Base-by-base conservation (phyloP, 345 rosid genomes). In the Syzygium aromaticum region DNA sequence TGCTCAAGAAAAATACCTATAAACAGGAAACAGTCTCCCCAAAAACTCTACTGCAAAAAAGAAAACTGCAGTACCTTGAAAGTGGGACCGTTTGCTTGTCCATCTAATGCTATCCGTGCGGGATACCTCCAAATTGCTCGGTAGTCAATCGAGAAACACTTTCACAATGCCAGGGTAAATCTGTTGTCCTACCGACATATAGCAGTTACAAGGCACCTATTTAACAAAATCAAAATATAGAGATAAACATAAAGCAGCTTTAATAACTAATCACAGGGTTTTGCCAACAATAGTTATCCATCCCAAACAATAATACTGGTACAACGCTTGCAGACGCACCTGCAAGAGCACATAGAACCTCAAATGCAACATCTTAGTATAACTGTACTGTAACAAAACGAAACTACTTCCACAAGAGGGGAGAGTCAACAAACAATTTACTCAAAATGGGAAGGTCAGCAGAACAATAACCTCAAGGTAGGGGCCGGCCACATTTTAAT, bases 401-500 rank as follows among this genome's bases (percentile, higher is more conserved):
- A 67, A 21, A 43, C 17, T 53, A 43, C 52, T 25, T 53, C 61
- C 51, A 16, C 46, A 15, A 43, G 49, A 43, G 30, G 49, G 27
- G 61, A 56, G 28, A 23, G 10, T 30, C 23, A 1, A 52, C 54
- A 10, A 49, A 83, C 10, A 49, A 83, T 46, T 25, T 52, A 46
- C 11, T 46, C 17, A 4, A 54, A 25, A 49, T 46, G 21, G 54
- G 54, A 46, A 46, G 54, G 52, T 52, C 85, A 83, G 54, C 53
- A 49, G 54, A 52, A 28, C 52, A 46, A 23, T 83, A 46, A 25
- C 49, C 80, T 73, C 80, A 73, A 73, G 80, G 80, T 73, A 73
- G 49, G 80, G 49, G 80, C 80, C 56, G 78, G 83, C 87, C 38
- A 86, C 43, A 86, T 86, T 86, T 67, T 86, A 43, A 86, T 86